Evolutionary conservation across 2,329 filamentous ascomycete species (phyloP).

Genomic region (Metarhizium guizhouense): DNA sequence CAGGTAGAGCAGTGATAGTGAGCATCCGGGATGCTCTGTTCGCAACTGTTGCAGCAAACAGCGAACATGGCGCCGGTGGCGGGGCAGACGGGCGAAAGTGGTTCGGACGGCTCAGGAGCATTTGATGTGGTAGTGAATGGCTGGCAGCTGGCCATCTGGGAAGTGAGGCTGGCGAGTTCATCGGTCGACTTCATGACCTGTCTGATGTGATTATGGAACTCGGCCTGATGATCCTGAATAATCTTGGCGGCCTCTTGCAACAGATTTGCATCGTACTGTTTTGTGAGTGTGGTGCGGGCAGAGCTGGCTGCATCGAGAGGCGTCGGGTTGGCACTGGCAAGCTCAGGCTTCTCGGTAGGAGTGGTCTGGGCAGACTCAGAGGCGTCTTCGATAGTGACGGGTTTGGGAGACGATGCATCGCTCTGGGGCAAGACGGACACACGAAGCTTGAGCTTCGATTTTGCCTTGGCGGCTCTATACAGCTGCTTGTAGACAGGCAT

Average conservation of each 20-base stretch:
- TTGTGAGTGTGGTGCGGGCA: slow-evolving; percentile 14
- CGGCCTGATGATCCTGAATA: slow-evolving; percentile 13
- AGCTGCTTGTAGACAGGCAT: slow-evolving; percentile 89
- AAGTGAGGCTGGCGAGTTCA: slow-evolving; percentile 6
- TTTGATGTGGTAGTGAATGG: not conserved
- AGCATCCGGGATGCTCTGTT: slow-evolving; percentile 63
- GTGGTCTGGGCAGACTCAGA: slow-evolving; percentile 28
- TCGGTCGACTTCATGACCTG: slow-evolving; percentile 16
- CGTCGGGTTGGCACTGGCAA: slow-evolving; percentile 8
- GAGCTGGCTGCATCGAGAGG: slow-evolving; percentile 7
- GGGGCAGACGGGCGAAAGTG: not conserved
- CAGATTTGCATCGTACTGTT: slow-evolving; percentile 16
- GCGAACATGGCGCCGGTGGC: slow-evolving; percentile 44
- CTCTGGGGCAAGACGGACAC: slow-evolving; percentile 42
- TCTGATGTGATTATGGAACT: slow-evolving; percentile 19
- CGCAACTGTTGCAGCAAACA: slow-evolving; percentile 91
- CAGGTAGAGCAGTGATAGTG: slow-evolving; percentile 96
- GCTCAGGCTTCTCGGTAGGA: not conserved
- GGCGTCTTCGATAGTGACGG: slow-evolving; percentile 43
- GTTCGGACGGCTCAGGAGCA: not conserved
- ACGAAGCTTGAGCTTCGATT: slow-evolving; percentile 89
- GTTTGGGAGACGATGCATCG: slow-evolving; percentile 24
- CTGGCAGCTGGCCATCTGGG: slow-evolving; percentile 2
- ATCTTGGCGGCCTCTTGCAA: slow-evolving; percentile 19
- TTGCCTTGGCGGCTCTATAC: slow-evolving; percentile 92